phyloP scores from a whole-genome alignment of 768 basidiomycete genomes.

The Kwoniella mangroviensis region DNA sequence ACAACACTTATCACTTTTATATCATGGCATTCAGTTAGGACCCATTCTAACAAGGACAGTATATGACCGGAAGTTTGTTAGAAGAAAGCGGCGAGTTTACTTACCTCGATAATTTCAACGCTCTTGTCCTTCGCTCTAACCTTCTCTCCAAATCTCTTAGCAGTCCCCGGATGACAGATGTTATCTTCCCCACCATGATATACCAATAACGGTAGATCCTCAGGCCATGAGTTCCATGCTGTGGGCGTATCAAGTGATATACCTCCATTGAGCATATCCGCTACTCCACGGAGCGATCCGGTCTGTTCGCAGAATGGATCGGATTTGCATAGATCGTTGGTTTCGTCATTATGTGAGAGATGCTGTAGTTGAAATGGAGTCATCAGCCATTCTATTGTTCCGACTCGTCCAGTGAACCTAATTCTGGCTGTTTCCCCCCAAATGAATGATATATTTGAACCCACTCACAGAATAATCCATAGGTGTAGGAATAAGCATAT shows the following conservation, averaged over 20 bases:
- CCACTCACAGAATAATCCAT: constrained; percentile 35
- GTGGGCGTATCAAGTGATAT: constrained; percentile 26
- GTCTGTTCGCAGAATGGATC: constrained; percentile 50
- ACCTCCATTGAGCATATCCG: constrained; percentile 50
- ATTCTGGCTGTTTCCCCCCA: no score
- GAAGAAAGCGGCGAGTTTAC: no score
- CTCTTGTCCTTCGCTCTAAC: constrained; percentile 36
- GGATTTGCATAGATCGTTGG: constrained; percentile 27
- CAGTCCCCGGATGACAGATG: constrained; percentile 39
- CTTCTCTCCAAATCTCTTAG: constrained; percentile 39
- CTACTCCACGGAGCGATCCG: constrained; percentile 39
- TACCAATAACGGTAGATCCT: constrained; percentile 41
- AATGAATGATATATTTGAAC: no score
- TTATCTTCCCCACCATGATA: constrained; percentile 49
- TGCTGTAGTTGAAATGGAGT: constrained; percentile 19
- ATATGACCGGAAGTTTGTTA: no score
- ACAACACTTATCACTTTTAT: no score
- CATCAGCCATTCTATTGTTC: background rate
- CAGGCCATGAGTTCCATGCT: constrained; percentile 40
- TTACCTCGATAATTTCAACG: constrained; percentile 37
- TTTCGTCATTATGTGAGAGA: constrained; percentile 41
- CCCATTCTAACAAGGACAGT: no score
- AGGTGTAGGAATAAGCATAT: constrained; percentile 46
- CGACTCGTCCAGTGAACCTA: no score
- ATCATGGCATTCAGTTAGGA: no score